These are phyloP conservation scores for Paraphaeosphaeria sporulosa DNA, from an alignment of 2,329 filamentous ascomycete genomes.

Conservation along the genomic window DNA sequence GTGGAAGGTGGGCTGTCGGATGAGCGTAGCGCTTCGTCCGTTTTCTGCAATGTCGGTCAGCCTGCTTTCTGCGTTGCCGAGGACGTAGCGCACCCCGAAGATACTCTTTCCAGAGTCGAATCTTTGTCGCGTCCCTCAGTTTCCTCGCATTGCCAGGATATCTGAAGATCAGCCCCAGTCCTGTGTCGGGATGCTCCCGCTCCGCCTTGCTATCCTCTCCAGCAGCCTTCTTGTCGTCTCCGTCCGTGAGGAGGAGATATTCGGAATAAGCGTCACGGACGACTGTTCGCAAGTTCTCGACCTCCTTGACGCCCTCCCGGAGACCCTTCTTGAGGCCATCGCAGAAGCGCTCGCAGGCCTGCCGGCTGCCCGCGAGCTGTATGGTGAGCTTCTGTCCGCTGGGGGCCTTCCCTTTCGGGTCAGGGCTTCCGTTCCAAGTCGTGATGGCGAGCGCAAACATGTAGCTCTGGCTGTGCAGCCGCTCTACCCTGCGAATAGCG, in stretches of 20 bases:
- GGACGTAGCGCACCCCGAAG: slow-evolving; percentile 63
- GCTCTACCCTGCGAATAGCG: slow-evolving; percentile 88
- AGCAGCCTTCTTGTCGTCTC: slow-evolving; percentile 43
- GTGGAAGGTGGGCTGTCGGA: slow-evolving; percentile 96
- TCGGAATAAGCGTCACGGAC: slow-evolving; percentile 85
- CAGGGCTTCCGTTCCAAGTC: slow-evolving; percentile 79
- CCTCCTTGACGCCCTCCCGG: slow-evolving; percentile 84
- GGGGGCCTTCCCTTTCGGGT: slow-evolving; percentile 53
- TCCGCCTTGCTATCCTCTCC: slow-evolving; percentile 54
- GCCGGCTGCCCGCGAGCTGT: slow-evolving; percentile 86
- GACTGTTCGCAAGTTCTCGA: slow-evolving; percentile 82
- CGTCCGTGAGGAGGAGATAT: slow-evolving; percentile 62
- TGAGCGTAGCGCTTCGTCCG: slow-evolving; percentile 87
- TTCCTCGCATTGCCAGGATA: slow-evolving; percentile 97
- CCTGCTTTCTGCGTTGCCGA: neutral
- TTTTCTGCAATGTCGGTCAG: slow-evolving; percentile 68
- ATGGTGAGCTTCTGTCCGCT: slow-evolving; percentile 86
- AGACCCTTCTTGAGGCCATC: slow-evolving; percentile 92
- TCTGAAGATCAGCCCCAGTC: slow-evolving; percentile 88
- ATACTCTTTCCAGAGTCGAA: slow-evolving; percentile 97
- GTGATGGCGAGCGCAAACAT: slow-evolving; percentile 93
- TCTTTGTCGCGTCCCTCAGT: slow-evolving; percentile 92
- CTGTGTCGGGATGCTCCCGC: slow-evolving; percentile 81
- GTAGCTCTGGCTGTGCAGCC: slow-evolving; percentile 90
- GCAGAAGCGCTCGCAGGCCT: slow-evolving; percentile 92